phyloP scores from a whole-genome alignment of 257 asterid genomes.

The Salvia miltiorrhiza region DNA sequence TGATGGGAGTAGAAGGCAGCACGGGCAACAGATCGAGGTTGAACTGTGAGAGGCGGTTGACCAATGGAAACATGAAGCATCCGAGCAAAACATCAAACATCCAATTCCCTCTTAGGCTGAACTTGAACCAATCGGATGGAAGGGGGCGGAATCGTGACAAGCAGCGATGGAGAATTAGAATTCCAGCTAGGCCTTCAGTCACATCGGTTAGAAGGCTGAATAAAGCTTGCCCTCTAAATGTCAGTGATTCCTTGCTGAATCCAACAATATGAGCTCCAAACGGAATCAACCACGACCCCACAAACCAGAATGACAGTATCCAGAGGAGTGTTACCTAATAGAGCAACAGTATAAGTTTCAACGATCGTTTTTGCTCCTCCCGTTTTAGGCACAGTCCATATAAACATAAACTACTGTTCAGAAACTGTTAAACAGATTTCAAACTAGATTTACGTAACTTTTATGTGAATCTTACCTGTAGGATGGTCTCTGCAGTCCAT shows the following conservation, averaged over 20 bases:
- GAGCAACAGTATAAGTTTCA: neutral
- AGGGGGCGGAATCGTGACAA: constrained; percentile 78
- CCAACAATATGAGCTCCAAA: constrained; percentile 86
- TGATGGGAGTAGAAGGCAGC: constrained; percentile 73
- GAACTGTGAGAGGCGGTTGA: constrained; percentile 81
- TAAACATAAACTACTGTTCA: neutral
- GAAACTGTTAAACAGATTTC: neutral
- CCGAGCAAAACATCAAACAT: constrained; percentile 66
- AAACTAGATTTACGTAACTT: neutral
- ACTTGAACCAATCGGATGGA: constrained; percentile 86
- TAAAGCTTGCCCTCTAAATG: constrained; percentile 87
- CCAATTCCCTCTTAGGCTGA: constrained; percentile 82
- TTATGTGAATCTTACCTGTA: constrained; percentile 47
- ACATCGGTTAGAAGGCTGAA: constrained; percentile 95
- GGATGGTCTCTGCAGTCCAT: constrained; percentile 92
- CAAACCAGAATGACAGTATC: constrained; percentile 94
- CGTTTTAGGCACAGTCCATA: neutral
- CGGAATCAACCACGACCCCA: constrained; percentile 97
- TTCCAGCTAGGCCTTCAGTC: constrained; percentile 91
- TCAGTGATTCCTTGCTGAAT: constrained; percentile 73
- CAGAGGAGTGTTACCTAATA: constrained; percentile 84
- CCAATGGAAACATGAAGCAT: constrained; percentile 86
- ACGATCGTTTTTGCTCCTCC: neutral
- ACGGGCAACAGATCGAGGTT: constrained; percentile 73
- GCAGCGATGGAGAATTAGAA: constrained; percentile 69